Base-by-base conservation (phyloP, 169 alveolate genomes). In the Eimeria praecox region DNA sequence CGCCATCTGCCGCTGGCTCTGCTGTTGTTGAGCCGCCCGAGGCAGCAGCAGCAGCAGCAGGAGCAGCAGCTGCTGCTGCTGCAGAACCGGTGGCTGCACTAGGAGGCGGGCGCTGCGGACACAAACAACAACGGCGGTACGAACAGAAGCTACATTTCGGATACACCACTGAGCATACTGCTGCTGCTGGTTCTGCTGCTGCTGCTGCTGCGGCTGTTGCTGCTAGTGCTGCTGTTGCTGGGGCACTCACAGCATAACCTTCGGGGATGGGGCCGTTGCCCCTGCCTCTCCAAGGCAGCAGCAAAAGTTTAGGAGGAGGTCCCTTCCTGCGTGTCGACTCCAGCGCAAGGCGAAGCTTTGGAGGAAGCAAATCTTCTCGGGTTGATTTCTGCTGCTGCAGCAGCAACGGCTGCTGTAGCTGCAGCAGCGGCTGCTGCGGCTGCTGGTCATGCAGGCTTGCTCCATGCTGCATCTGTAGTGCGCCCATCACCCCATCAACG, bases 211-310 rank as follows among this genome's bases (percentile, higher is more conserved):
- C 88, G 14, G 14, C 73, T 46, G 62, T 38, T 77, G 62, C 42
- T 30, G 38, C 87, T 77, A 38, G 42, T 78, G 69, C 89, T 44
- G 14, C 44, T 3, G 66, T 4, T 80, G 44, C 69, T 22, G 40
- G 77, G 35, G 75, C 71, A n/a, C 93, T 87, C 20, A 87, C 93
- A 3, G 66, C 80, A n/a, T 30, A 62, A 3, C 93, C 93, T 71
- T 87, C 82, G 35, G 93, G 93, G 49, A 87, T 35, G 35, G 93
- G 93, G 64, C 93, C 93, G 62, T 59, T 69, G 64, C 93, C 93
- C 38, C 83, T 87, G 83, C 93, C 93, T 27, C 49, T 87, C 93
- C 93, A 87, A 38, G 93, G 93, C 82, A 87, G 46, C 93, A 87
- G 8, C 62, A 87, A 35, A 20, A 87, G 82, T 20, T 42, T 33